These are phyloP conservation scores for Ascochyta clinopodiicola DNA, from an alignment of 2,329 filamentous ascomycete species.

Conservation along the genomic window DNA sequence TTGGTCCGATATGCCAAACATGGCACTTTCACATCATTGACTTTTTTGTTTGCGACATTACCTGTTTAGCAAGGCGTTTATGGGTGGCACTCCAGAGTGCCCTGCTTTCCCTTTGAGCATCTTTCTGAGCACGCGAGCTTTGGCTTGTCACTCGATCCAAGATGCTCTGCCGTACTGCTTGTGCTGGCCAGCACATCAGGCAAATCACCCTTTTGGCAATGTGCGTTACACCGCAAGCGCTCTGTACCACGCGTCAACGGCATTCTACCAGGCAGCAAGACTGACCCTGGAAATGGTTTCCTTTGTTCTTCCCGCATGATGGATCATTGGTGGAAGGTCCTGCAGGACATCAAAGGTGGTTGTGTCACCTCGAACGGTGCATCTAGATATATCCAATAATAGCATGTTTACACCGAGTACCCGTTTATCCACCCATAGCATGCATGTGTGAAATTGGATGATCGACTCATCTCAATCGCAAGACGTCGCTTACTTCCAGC, in stretches of 20 bases:
- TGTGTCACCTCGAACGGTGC: conserved; percentile 1
- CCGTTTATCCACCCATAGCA: background rate
- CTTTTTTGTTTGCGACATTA: conserved; percentile 2
- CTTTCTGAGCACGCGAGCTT: conserved; percentile 4
- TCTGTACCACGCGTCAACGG: conserved; percentile 26
- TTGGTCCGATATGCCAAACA: conserved; percentile 3
- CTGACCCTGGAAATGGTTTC: conserved; percentile 20
- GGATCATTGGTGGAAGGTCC: background rate
- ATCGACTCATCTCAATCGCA: no score
- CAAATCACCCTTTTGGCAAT: conserved; percentile 16
- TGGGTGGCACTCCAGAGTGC: conserved; percentile 5
- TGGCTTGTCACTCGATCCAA: background rate
- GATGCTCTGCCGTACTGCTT: background rate
- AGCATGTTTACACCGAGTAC: conserved; percentile 12
- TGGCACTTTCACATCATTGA: background rate
- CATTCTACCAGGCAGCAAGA: conserved; percentile 26
- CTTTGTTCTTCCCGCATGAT: conserved; percentile 16
- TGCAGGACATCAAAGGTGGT: background rate
- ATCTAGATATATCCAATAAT: conserved; percentile 15
- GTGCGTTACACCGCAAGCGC: conserved; percentile 29
- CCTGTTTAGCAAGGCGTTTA: conserved; percentile 18
- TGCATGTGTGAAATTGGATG: background rate
- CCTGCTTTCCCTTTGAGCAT: background rate
- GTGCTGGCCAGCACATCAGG: background rate
- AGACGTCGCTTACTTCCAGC: background rate